A percentile compares a stretch with the other conserved stretches of the same genome.
phyloP scores from a whole-genome alignment of 164 flowering plant genomes.

The Magnolia officinalis region DNA sequence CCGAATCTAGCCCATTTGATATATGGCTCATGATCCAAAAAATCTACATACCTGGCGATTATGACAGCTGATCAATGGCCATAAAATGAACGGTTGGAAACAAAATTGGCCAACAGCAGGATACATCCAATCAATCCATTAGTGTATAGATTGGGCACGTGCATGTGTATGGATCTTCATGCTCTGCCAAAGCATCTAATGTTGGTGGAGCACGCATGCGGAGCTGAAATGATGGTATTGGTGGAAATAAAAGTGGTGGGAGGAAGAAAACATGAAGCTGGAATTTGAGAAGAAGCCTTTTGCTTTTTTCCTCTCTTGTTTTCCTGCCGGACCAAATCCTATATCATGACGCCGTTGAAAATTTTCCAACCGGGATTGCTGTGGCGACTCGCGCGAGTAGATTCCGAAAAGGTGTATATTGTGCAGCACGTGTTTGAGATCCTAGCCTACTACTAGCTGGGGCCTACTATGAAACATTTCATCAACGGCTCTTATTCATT shows the following conservation, averaged over 20 bases:
- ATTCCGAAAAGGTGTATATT: neutral
- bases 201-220: constrained; percentile 4
- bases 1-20: no score
- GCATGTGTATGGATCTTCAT: neutral
- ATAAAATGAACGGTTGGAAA: neutral
- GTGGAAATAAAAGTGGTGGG: neutral
- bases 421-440: neutral
- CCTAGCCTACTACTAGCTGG: neutral
- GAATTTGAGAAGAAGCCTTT: neutral
- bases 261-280: neutral
- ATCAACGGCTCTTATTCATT: no score
- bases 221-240: neutral
- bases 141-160: neutral
- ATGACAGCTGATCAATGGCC: neutral
- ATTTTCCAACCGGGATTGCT: no score
- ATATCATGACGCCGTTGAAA: constrained; percentile 7
- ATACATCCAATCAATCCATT: neutral
- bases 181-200: neutral
- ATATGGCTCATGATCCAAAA: no score
- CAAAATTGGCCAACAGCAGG: neutral
- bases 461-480: neutral
- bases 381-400: neutral
- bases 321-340: constrained; percentile 8
- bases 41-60: no score
- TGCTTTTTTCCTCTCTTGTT: neutral